These are phyloP conservation scores for Scutellaria barbata DNA, from an alignment of 257 asterid species.

Conservation along the genomic window DNA sequence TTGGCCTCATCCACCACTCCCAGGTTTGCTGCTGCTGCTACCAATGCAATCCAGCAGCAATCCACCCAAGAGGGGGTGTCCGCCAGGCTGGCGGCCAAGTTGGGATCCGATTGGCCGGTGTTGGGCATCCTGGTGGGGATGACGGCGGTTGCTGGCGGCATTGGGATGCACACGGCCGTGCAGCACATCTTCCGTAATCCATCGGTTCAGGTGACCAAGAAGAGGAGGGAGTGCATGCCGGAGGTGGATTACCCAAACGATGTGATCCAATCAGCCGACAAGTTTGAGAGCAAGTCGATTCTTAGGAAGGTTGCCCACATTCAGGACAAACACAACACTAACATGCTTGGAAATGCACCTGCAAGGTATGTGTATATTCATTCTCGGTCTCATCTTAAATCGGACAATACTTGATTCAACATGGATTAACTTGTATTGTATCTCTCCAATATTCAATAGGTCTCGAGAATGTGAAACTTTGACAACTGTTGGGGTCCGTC, in stretches of 20 bases:
- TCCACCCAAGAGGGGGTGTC: neutral
- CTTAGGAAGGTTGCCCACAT: conserved; percentile 51
- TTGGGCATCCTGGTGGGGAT: conserved; percentile 36
- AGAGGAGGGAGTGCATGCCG: conserved; percentile 43
- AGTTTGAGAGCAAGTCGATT: conserved; percentile 42
- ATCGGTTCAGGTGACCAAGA: conserved; percentile 49
- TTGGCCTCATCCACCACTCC: conserved; percentile 33
- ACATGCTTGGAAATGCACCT: conserved; percentile 6
- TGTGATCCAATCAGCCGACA: conserved; percentile 24
- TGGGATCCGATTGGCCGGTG: conserved; percentile 35
- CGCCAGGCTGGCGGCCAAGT: neutral
- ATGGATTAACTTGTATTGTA: too few relatives aligned
- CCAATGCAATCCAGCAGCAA: neutral
- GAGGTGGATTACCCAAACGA: conserved; percentile 50
- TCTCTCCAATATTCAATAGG: conserved; percentile 17
- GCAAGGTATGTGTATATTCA: conserved; percentile 17
- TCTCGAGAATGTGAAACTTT: conserved; percentile 36
- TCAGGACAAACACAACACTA: conserved; percentile 35
- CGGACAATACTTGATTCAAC: too few relatives aligned
- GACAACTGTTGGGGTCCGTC: conserved; percentile 34
- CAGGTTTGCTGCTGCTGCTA: neutral
- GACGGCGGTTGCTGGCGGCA: conserved; percentile 23
- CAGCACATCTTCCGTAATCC: conserved; percentile 47
- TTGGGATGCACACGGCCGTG: conserved; percentile 44
- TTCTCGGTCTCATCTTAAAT: too few relatives aligned